A percentile compares a stretch with the other conserved stretches of the same genome.
phyloP scores from a whole-genome alignment of 2,329 filamentous ascomycete genomes.

The Iodosphaeria phyllophila region DNA sequence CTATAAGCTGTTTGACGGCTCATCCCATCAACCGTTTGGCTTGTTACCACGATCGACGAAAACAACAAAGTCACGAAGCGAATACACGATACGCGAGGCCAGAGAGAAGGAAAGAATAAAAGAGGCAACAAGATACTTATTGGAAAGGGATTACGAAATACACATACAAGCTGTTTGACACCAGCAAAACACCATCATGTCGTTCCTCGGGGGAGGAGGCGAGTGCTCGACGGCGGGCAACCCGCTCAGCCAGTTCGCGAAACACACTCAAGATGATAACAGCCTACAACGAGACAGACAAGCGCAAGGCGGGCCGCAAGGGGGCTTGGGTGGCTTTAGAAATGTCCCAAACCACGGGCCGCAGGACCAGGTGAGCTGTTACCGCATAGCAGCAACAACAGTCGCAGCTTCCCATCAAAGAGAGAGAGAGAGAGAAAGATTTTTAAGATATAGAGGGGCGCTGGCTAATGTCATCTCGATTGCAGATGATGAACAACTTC shows the following conservation, averaged over 20 bases:
- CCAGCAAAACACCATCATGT: conserved; percentile 39
- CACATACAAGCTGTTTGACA: conserved; percentile 5
- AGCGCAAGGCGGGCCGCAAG: conserved; percentile 53
- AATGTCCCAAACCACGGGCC: conserved; percentile 48
- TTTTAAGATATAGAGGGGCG: too few species aligned
- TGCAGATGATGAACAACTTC: conserved; percentile 83
- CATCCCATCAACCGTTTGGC: too few species aligned
- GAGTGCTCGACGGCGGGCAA: conserved; percentile 96
- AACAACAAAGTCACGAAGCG: too few species aligned
- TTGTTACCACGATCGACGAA: too few species aligned
- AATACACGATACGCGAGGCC: too few species aligned
- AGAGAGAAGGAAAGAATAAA: too few species aligned
- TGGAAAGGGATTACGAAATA: too few species aligned
- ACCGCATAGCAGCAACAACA: not conserved
- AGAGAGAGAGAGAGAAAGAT: too few species aligned
- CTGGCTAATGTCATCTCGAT: conserved; percentile 9
- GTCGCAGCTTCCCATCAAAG: not conserved
- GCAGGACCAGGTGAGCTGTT: conserved; percentile 47
- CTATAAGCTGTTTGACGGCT: too few species aligned
- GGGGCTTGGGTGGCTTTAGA: conserved; percentile 58
- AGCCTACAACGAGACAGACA: conserved; percentile 82
- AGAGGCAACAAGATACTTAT: too few species aligned
- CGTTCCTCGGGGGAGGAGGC: conserved; percentile 71
- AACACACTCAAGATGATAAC: conserved; percentile 93
- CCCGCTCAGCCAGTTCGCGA: conserved; percentile 91